Conservation (phyloP, 768 basidiomycete genomes). For the Tricholoma sp. region DNA sequence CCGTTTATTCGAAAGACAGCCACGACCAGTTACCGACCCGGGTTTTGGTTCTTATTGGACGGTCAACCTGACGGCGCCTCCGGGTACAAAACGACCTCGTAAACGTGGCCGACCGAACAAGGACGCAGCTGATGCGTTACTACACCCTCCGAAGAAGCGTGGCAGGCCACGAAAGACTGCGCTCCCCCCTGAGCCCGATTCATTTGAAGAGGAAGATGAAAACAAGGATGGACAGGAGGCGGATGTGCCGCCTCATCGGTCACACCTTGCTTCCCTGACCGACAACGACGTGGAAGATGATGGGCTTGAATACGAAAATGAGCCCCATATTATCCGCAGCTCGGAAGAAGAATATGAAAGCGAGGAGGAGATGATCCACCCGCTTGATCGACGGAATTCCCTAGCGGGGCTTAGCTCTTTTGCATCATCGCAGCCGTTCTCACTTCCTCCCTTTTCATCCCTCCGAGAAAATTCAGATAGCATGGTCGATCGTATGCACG, state of each 20-base stretch:
- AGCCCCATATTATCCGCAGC: conserved; percentile 15
- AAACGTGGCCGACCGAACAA: conserved; percentile 68
- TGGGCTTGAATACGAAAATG: conserved; percentile 14
- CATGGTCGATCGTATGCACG: conserved; percentile 56
- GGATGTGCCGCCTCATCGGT: background rate
- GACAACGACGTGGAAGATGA: conserved; percentile 5
- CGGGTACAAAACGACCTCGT: conserved; percentile 80
- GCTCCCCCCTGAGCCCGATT: conserved; percentile 4
- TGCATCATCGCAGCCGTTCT: conserved; percentile 26
- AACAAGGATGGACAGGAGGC: conserved; percentile 7
- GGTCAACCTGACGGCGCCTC: conserved; percentile 80
- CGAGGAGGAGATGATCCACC: conserved; percentile 55
- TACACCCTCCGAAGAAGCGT: conserved; percentile 30
- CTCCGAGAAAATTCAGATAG: conserved; percentile 33
- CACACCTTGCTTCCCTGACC: background rate
- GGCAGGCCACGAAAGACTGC: conserved; percentile 33
- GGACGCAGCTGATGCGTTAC: conserved; percentile 23
- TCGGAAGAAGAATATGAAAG: conserved; percentile 62
- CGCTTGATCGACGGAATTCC: conserved; percentile 39
- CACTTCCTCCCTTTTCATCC: conserved; percentile 40
- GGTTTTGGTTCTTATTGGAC: conserved; percentile 90
- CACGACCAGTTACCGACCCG: conserved; percentile 77
- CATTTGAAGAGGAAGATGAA: conserved; percentile 18
- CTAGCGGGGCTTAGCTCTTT: conserved; percentile 32
- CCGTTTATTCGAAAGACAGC: conserved; percentile 76